Evolutionary conservation across 208 protist genomes (phyloP).

Genomic region (Trypanosomatidae sp.): DNA sequence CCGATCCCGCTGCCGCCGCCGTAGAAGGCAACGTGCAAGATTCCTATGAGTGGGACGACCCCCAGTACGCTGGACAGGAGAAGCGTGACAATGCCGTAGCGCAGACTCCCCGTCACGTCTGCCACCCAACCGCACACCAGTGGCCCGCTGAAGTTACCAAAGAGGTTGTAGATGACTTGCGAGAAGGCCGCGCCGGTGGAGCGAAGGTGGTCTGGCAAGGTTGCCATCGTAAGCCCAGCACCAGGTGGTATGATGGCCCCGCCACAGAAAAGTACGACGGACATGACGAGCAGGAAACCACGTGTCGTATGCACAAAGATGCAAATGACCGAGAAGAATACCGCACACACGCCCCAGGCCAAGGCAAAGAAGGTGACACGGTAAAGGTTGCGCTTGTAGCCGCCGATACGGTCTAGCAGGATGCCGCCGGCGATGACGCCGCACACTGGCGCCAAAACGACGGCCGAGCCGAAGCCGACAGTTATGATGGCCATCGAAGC

Average conservation of each 20-base stretch:
- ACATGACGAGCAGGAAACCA: slow-evolving; percentile 80
- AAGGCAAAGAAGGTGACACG: slow-evolving; percentile 56
- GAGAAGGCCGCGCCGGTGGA: slow-evolving; percentile 72
- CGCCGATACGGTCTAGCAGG: slow-evolving; percentile 83
- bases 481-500: slow-evolving; percentile 84
- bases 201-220: slow-evolving; percentile 57
- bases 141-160: slow-evolving; percentile 90
- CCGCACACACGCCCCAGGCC: slow-evolving; percentile 53
- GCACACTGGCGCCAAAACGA: slow-evolving; percentile 82
- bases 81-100: slow-evolving; percentile 76
- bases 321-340: slow-evolving; percentile 66
- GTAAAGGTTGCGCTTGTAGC: slow-evolving; percentile 76
- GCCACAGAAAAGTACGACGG: slow-evolving; percentile 86
- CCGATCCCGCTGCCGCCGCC: background rate
- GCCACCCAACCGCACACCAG: slow-evolving; percentile 85
- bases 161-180: slow-evolving; percentile 84
- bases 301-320: slow-evolving; percentile 70
- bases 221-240: slow-evolving; percentile 79
- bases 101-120: slow-evolving; percentile 54
- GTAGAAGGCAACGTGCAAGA: slow-evolving; percentile 38
- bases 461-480: slow-evolving; percentile 71
- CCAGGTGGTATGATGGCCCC: slow-evolving; percentile 78
- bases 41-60: slow-evolving; percentile 57
- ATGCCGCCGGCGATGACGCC: slow-evolving; percentile 84
- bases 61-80: slow-evolving; percentile 64